Base-by-base conservation (phyloP, 2,329 filamentous ascomycete genomes). In the Aspergillus ochraceus region DNA sequence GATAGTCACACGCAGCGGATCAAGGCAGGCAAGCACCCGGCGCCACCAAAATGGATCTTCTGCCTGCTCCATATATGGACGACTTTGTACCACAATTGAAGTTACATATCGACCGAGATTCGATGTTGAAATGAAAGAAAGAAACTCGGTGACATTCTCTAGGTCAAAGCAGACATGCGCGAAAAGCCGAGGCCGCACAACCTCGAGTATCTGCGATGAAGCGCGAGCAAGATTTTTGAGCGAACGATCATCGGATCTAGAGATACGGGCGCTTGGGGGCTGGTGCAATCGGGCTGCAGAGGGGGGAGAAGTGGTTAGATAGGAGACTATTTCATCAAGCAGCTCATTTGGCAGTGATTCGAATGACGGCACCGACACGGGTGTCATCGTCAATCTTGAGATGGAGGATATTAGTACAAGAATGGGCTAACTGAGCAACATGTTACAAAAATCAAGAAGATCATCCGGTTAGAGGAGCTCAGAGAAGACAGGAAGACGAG, bases 271-370 rank as follows among this genome's bases (percentile, higher is more conserved):
- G 67, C 67, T 77, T 26, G 83, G 86, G 64, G 81, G 79, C 54
- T 84, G 77, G 57, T 82, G 78, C 22, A 87, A 72, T 17, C 77
- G 76, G 45, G 66, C 68, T 49, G 79, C 72, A 0, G 86, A 85
- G 12, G 83, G 81, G 10, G 84, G 79, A 2, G 77, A 70, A 0
- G 67, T 67, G 64, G 84, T 80, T 51, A 90, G 77, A 66, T 81
- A 81, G n/a, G 72, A 74, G 65, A 90, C 79, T 64, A 90, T 82
- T 3, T 84, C 78, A 55, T 81, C 71, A 22, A 88, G 74, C 50
- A 90, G 75, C 74, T 90, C 88, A 62, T 84, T 85, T 2, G 87
- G 88, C 20, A 90, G 79, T 71, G 22, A 60, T 64, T 53, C 75
- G 65, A 57, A 77, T 59, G 47, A 69, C 66, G 66, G 70, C 45